Conservation (phyloP, 495 filamentous ascomycete species). For the Pyrenula aspistea region DNA sequence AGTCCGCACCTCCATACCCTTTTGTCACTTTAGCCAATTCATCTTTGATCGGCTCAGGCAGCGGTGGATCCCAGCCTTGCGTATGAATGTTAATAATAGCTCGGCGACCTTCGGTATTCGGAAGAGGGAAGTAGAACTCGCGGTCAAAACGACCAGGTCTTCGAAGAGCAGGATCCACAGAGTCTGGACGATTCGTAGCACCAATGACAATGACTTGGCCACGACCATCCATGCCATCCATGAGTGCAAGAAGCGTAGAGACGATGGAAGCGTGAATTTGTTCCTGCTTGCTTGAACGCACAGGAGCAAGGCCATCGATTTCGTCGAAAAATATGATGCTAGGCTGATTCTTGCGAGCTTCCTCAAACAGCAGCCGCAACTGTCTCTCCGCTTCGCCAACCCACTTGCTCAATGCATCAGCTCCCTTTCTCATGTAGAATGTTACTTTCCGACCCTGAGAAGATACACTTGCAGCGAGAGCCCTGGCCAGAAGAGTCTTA, state of each 20-base stretch:
- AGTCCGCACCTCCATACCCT: slow-evolving; percentile 91
- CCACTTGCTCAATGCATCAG: slow-evolving; percentile 96
- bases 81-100: slow-evolving; percentile 93
- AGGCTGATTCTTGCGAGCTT: slow-evolving; percentile 86
- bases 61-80: slow-evolving; percentile 73
- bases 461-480: slow-evolving; percentile 71
- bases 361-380: slow-evolving; percentile 84
- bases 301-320: slow-evolving; percentile 90
- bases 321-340: slow-evolving; percentile 99
- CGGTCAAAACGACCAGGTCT: slow-evolving; percentile 94
- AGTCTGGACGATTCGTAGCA: slow-evolving; percentile 94
- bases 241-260: slow-evolving; percentile 83
- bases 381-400: slow-evolving; percentile 96
- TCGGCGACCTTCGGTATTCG: slow-evolving; percentile 63
- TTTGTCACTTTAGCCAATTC: slow-evolving; percentile 79
- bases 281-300: slow-evolving; percentile 93
- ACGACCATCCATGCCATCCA: slow-evolving; percentile 98
- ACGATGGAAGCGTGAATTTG: slow-evolving; percentile 98
- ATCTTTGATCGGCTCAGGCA: slow-evolving; percentile 67
- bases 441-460: slow-evolving; percentile 82
- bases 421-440: slow-evolving; percentile 98
- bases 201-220: slow-evolving; percentile 98
- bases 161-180: slow-evolving; percentile 92
- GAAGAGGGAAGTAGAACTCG: slow-evolving; percentile 95
- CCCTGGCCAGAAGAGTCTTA: slow-evolving; percentile 89